Evolutionary conservation across 2,329 filamentous ascomycete species (phyloP).

Genomic region (Eutypa lata): DNA sequence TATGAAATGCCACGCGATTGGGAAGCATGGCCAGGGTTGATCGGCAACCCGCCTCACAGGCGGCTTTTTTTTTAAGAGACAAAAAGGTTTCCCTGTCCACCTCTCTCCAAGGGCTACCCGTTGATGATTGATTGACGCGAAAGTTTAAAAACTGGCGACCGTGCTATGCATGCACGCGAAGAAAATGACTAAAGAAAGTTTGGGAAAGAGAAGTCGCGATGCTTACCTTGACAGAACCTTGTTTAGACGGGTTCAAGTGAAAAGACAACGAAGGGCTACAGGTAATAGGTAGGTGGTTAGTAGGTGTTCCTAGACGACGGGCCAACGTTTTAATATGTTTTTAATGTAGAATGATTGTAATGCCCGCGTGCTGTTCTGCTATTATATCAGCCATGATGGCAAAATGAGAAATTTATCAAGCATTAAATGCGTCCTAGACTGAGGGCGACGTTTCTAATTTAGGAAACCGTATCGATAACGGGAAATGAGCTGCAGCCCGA

Average conservation of each 20-base stretch:
- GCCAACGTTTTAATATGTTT: neutral
- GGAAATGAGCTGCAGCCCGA: neutral
- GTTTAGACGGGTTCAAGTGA: no score
- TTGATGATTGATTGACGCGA: neutral
- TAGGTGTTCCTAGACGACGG: no score
- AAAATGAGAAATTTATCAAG: neutral
- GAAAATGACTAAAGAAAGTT: neutral
- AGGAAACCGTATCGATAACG: slow-evolving; percentile 2
- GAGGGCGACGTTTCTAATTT: neutral
- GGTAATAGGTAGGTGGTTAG: no score
- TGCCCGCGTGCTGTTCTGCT: neutral
- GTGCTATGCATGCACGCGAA: neutral
- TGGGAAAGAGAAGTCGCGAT: neutral
- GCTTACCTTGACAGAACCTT: neutral
- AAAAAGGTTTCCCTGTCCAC: slow-evolving; percentile 8
- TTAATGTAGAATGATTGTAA: neutral
- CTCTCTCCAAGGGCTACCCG: neutral
- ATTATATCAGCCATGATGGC: slow-evolving; percentile 1
- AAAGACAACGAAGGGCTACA: neutral
- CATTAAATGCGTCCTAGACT: neutral
- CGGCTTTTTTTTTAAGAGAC: slow-evolving; percentile 3
- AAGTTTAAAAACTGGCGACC: neutral
- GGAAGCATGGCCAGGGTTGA: slow-evolving; percentile 12
- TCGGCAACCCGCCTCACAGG: slow-evolving; percentile 6
- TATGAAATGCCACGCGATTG: slow-evolving; percentile 14